Evolutionary conservation across 1,284 basidiomycete genomes (phyloP), one percentile per base, ranked within the genome.

Genomic region (Pyrrhoderma noxium): DNA sequence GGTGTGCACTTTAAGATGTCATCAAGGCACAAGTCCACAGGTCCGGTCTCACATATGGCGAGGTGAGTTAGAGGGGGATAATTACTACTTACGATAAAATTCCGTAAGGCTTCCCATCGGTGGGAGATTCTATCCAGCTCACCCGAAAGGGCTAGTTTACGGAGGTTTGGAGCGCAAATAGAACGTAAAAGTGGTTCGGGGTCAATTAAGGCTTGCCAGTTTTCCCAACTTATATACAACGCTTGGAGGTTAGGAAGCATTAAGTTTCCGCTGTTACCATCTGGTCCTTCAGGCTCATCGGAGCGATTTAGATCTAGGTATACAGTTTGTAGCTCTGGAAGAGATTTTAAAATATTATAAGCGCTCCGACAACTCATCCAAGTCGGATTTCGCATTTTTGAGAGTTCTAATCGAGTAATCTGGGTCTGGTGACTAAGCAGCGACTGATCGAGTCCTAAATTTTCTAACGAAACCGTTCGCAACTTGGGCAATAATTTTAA

Each of bases 381-480:
- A 16, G 31, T 41, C 0, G 49, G 49, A 18, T 45, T 45, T 14
- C 49, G 42, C 42, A 49, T 49, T 34, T 45, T 42, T 31, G 49
- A 51, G 44, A 51, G 49, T 37, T 51, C 49, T 8, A 51, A 42
- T 8, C 42, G 42, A 34, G 49, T 44, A 19, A 51, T 40, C 18
- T 51, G 49, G 18, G 16, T 3, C 25, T 51, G 49, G 2, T 42
- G 43, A 11, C 41, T 21, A 18, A 51, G 49, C 5, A 42, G 44
- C 18, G 22, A 14, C 3, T 44, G 34, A 21, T 37, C 22, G 22
- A 51, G 49, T 22, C 41, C 49, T 11, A 51, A 8, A 23, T 25
- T 45, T 39, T 51, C 41, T 14, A 51, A 41, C 18, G 49, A 44
- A 31, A 51, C 23, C 40, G 16, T 22, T 21, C n/a, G 40, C 16